Conservation (phyloP, 2,329 filamentous ascomycete species). For the Ascochyta pisi region DNA sequence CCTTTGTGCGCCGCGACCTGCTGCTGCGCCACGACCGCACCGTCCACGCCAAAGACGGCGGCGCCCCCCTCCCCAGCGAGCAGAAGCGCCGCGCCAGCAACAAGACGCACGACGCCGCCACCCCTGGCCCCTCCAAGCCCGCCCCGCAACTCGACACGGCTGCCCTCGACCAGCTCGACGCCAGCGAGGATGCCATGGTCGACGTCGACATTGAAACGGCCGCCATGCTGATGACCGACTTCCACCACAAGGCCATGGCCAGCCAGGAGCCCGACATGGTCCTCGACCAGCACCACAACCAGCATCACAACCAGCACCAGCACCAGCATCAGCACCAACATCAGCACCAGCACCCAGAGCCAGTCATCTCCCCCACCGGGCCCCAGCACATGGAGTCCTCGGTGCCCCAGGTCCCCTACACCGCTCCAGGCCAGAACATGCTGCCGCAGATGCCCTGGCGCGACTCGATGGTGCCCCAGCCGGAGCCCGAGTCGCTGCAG, state of each 20-base stretch:
- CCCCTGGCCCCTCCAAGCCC: conserved; percentile 73
- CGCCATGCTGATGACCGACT: conserved; percentile 97
- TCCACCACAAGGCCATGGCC: conserved; percentile 93
- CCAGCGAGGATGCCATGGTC: conserved; percentile 86
- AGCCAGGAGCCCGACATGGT: conserved; percentile 67
- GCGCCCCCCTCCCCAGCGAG: conserved; percentile 91
- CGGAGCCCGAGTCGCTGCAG: conserved; percentile 77
- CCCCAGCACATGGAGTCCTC: conserved; percentile 78
- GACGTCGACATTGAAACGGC: conserved; percentile 98
- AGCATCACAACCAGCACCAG: too few relatives aligned
- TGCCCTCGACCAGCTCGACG: conserved; percentile 90
- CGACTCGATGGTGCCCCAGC: conserved; percentile 80
- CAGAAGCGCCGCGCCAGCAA: conserved; percentile 81
- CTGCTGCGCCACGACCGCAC: conserved; percentile 97
- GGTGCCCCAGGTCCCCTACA: conserved; percentile 71
- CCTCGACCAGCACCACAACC: conserved; percentile 53
- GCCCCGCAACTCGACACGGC: conserved; percentile 81
- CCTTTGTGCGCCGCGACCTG: conserved; percentile 95
- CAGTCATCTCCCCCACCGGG: conserved; percentile 72
- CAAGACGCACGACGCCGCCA: conserved; percentile 65
- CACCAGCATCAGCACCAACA: too few relatives aligned
- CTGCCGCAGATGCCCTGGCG: conserved; percentile 92
- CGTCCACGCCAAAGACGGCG: conserved; percentile 97
- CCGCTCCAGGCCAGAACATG: conserved; percentile 73
- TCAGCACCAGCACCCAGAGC: too few relatives aligned